Evolutionary conservation across 345 rosid genomes (phyloP).

Genomic region (Populus tremula): DNA sequence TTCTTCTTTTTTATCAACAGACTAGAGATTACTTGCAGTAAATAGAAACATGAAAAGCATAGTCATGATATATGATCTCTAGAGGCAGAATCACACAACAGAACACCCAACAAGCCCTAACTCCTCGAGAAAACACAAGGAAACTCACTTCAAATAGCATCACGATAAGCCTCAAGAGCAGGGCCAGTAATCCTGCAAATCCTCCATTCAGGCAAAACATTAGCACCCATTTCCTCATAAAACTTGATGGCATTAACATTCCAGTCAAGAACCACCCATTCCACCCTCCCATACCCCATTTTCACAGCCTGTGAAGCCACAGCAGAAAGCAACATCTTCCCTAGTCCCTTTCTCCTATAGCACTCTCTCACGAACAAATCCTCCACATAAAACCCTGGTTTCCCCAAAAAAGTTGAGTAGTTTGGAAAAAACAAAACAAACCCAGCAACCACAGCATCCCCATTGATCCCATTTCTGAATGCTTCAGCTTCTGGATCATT

Average conservation of each 20-base stretch:
- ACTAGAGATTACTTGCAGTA: neutral
- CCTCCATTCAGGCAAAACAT: slow-evolving; percentile 70
- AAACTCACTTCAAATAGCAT: slow-evolving; percentile 20
- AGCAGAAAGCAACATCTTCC: slow-evolving; percentile 63
- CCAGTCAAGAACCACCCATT: slow-evolving; percentile 90
- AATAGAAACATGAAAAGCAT: neutral
- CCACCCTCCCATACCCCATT: slow-evolving; percentile 86
- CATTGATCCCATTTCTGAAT: slow-evolving; percentile 37
- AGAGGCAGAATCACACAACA: no score
- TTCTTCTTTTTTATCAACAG: neutral
- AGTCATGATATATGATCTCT: neutral
- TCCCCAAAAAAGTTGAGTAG: slow-evolving; percentile 60
- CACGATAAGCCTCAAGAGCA: slow-evolving; percentile 61
- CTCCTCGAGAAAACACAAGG: neutral
- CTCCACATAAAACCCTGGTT: slow-evolving; percentile 81
- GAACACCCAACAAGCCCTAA: neutral
- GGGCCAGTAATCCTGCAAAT: slow-evolving; percentile 75
- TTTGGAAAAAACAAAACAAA: slow-evolving; percentile 83
- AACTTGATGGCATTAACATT: slow-evolving; percentile 73
- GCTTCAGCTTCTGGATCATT: slow-evolving; percentile 48
- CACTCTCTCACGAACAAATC: slow-evolving; percentile 79
- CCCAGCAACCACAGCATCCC: slow-evolving; percentile 55
- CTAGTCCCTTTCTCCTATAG: slow-evolving; percentile 70
- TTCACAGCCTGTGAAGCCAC: slow-evolving; percentile 80
- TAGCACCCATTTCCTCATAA: slow-evolving; percentile 85